Percentiles rank a stretch among this genome's conserved stretches.
Conservation (phyloP, 306 rosid genomes). For the Prunus davidiana region DNA sequence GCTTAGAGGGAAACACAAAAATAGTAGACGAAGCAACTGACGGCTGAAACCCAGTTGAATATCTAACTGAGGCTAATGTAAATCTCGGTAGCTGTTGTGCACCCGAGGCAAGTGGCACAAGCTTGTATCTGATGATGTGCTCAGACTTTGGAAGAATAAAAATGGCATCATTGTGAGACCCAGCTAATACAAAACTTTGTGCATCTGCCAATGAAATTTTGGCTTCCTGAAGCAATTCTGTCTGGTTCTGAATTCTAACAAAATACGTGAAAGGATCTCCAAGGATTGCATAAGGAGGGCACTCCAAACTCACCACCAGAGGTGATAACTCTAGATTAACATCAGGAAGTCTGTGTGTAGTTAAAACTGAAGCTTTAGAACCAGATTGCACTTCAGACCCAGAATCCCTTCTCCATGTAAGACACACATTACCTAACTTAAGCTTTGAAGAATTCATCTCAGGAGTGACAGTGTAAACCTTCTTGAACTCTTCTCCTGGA, state of each 20-base stretch:
- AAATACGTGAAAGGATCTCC: conserved; percentile 84
- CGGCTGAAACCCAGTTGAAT: conserved; percentile 71
- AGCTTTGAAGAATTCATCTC: conserved; percentile 49
- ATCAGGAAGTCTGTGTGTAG: conserved; percentile 63
- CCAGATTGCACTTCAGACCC: conserved; percentile 44
- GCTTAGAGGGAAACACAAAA: conserved; percentile 82
- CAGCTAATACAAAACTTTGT: conserved; percentile 82
- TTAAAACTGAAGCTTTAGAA: conserved; percentile 51
- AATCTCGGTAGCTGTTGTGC: conserved; percentile 74
- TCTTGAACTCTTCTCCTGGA: conserved; percentile 89
- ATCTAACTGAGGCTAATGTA: conserved; percentile 69
- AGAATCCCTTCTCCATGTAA: conserved; percentile 78
- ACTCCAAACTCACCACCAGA: conserved; percentile 78
- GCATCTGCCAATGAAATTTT: conserved; percentile 73
- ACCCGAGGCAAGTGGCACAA: conserved; percentile 86
- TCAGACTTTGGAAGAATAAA: conserved; percentile 82
- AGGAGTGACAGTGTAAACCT: conserved; percentile 64
- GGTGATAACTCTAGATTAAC: conserved; percentile 66
- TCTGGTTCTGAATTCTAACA: conserved; percentile 66
- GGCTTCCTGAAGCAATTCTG: conserved; percentile 76
- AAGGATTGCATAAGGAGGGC: conserved; percentile 76
- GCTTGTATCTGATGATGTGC: conserved; percentile 73
- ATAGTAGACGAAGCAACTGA: conserved; percentile 41
- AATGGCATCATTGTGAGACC: conserved; percentile 71
- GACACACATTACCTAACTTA: conserved; percentile 57